phyloP scores from a whole-genome alignment of 345 rosid genomes.

The Excoecaria cochinchinensis region DNA sequence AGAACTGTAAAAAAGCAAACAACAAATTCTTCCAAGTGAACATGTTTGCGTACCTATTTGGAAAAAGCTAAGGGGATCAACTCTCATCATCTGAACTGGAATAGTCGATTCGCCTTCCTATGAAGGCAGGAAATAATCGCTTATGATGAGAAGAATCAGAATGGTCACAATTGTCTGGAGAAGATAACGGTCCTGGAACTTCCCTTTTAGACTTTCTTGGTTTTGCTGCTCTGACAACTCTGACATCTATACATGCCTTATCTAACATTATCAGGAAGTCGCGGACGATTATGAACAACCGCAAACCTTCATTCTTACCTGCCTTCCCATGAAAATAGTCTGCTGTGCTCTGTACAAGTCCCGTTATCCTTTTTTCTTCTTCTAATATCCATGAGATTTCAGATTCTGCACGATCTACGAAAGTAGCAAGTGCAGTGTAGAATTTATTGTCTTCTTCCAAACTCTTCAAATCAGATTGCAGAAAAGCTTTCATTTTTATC shows the following conservation, averaged over 20 bases:
- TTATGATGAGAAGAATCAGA: slow-evolving; percentile 36
- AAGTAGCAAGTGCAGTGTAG: slow-evolving; percentile 38
- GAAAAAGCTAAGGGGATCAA: slow-evolving; percentile 27
- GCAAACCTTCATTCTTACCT: slow-evolving; percentile 72
- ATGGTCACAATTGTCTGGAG: slow-evolving; percentile 36
- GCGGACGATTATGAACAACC: slow-evolving; percentile 68
- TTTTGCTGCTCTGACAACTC: slow-evolving; percentile 35
- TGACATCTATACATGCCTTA: slow-evolving; percentile 63
- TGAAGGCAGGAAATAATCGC: slow-evolving; percentile 65
- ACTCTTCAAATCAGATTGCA: slow-evolving; percentile 39
- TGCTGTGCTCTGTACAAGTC: slow-evolving; percentile 61
- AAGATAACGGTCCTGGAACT: slow-evolving; percentile 21
- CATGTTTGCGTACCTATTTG: slow-evolving; percentile 13
- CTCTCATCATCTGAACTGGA: slow-evolving; percentile 61
- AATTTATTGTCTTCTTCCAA: slow-evolving; percentile 53
- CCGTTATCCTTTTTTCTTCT: slow-evolving; percentile 73
- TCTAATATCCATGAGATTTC: slow-evolving; percentile 47
- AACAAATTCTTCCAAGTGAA: background rate
- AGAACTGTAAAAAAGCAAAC: background rate
- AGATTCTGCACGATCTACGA: slow-evolving; percentile 49
- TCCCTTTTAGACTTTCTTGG: slow-evolving; percentile 37
- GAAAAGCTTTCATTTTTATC: slow-evolving; percentile 46
- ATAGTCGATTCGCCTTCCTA: slow-evolving; percentile 44
- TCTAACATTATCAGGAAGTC: slow-evolving; percentile 82
- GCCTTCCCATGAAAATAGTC: slow-evolving; percentile 82